Evolutionary conservation across 768 basidiomycete species (phyloP).

Genomic region (Obba rivulosa): DNA sequence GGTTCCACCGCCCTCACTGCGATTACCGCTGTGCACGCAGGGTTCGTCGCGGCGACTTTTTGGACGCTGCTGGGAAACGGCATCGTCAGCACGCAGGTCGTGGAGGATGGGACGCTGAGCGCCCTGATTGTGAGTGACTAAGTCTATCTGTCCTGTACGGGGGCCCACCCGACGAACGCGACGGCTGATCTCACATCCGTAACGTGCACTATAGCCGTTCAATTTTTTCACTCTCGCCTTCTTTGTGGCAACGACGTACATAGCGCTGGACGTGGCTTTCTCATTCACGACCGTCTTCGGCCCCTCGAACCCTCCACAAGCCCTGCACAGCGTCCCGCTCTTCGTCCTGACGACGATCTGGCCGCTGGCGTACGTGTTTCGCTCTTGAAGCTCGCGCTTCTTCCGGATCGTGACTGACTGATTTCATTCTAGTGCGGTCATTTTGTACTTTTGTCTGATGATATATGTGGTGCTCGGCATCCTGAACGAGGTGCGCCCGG

Average conservation of each 20-base stretch:
- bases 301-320: conserved; percentile 48
- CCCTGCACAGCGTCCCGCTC: conserved; percentile 63
- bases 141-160: background rate
- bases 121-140: conserved; percentile 63
- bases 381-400: background rate
- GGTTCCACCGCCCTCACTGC: conserved; percentile 65
- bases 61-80: conserved; percentile 76
- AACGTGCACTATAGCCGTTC: conserved; percentile 51
- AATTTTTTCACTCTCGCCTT: conserved; percentile 49
- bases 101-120: conserved; percentile 84
- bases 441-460: conserved; percentile 74
- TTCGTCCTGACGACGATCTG: conserved; percentile 80
- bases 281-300: conserved; percentile 59
- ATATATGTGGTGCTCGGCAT: conserved; percentile 70
- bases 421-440: conserved; percentile 41
- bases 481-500: conserved; percentile 74
- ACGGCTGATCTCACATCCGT: background rate
- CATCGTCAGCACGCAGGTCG: conserved; percentile 79
- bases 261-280: conserved; percentile 78
- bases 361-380: conserved; percentile 61
- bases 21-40: conserved; percentile 77
- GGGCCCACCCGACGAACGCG: too few species aligned
- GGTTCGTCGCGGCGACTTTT: conserved; percentile 68
- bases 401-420: conserved; percentile 1
- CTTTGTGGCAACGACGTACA: conserved; percentile 73